Conservation (phyloP, 768 basidiomycete species). For the Pleurotus platypus region DNA sequence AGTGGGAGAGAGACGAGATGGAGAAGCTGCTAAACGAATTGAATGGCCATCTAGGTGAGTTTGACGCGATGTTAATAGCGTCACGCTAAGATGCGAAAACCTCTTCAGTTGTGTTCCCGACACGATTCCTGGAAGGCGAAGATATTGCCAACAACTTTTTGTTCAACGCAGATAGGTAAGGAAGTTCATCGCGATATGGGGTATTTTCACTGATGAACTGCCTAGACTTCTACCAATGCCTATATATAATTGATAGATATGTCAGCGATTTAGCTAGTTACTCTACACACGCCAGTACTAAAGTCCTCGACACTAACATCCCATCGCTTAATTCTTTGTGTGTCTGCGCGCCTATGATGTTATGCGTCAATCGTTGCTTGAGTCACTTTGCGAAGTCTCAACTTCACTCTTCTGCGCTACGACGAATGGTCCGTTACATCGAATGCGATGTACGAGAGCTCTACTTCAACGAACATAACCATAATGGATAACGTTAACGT, state of each 20-base stretch:
- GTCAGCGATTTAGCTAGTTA: no score
- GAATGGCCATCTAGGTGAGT: constrained; percentile 83
- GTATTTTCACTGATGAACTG: no score
- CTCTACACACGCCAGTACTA: no score
- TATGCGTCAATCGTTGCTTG: no score
- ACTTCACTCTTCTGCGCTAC: background rate
- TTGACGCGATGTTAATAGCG: background rate
- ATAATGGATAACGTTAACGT: background rate
- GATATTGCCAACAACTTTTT: constrained; percentile 90
- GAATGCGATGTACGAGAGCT: background rate
- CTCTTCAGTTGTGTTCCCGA: constrained; percentile 73
- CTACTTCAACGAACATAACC: no score
- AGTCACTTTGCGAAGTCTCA: no score
- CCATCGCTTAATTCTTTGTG: no score
- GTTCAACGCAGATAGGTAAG: constrained; percentile 82
- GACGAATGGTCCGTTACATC: background rate
- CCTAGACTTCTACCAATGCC: background rate
- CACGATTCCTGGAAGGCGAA: constrained; percentile 89
- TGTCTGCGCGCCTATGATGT: no score
- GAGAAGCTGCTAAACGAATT: constrained; percentile 73
- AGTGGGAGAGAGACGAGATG: constrained; percentile 87
- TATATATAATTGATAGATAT: background rate
- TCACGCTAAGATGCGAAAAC: background rate
- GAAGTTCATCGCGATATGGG: background rate
- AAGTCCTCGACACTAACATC: no score